Evolutionary conservation across 768 basidiomycete genomes (phyloP), one percentile per base, ranked within the genome.

Genomic region (Dentipellis sp.): DNA sequence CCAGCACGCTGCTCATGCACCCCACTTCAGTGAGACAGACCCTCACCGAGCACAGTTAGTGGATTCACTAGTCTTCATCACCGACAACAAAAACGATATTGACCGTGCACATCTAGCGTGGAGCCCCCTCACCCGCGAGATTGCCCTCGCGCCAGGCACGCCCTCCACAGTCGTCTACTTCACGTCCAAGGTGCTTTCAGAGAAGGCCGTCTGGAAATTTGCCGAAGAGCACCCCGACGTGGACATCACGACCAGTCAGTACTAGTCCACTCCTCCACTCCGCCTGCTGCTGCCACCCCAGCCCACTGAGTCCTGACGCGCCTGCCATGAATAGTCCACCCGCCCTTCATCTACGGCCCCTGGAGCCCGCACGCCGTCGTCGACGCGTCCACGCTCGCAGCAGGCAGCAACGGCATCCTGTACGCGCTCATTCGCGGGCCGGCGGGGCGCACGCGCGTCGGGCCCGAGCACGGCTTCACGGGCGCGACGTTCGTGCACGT

Each of bases 161-260:
- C 14, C 42, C 19, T 10, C 42, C 4, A 11, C 42, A 17, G 9
- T 16, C 2, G 40, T 53, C 10, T 53, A 53, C 52, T 19, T n/a
- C 17, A 21, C 22, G 29, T 53, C 52, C 10, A 53, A 53, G 22
- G 22, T 38, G 10, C n/a, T 53, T 10, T n/a, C 52, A 5, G 52
- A 53, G 39, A 34, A 36, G 8, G 52, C n/a, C 9, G 12, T 53
- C 10, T 53, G 52, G 52, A 34, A 37, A 9, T 53, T 40, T 21
- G 52, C 40, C 39, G 11, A 23, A 19, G 52, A 40, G n/a, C 52
- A 53, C 37, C 52, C 52, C 22, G 52, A 53, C 17, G 34, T 42
- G 21, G 52, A 53, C 52, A 45, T 53, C 21, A 45, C 52, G 11
- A 53, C 52, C 37, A 37, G 52, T 53, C 17, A 40, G 52, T 53